Evolutionary conservation across 371 early-diverging fungal species (phyloP).

Genomic region (Mortierella sp.): DNA sequence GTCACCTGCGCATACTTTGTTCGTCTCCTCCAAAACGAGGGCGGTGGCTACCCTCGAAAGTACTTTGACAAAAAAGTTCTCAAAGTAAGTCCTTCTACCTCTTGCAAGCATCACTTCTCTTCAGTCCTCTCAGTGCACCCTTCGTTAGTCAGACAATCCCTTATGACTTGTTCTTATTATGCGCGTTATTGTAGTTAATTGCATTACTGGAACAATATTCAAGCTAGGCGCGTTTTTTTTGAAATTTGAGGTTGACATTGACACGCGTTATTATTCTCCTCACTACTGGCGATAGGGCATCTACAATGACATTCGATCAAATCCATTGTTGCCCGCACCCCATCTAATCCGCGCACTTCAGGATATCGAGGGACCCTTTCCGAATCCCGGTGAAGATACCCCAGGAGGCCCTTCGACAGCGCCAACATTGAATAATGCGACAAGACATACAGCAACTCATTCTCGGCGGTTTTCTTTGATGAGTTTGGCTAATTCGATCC

Average conservation of each 20-base stretch:
- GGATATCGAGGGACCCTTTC: neutral
- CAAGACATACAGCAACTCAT: neutral
- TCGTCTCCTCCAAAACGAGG: constrained; percentile 38
- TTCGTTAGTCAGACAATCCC: neutral
- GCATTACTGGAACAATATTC: neutral
- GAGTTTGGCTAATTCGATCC: constrained; percentile 21
- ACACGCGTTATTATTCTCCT: neutral
- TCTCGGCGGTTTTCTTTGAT: constrained; percentile 23
- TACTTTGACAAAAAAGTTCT: constrained; percentile 49
- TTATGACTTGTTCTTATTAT: too few relatives aligned
- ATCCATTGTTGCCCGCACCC: constrained; percentile 49
- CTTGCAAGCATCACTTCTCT: neutral
- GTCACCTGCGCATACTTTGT: constrained; percentile 52
- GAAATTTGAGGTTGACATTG: neutral
- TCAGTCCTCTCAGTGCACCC: neutral
- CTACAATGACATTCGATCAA: constrained; percentile 48
- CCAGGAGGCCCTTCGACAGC: neutral
- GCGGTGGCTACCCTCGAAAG: constrained; percentile 38
- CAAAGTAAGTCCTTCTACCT: constrained; percentile 29
- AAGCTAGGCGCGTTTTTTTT: too few relatives aligned
- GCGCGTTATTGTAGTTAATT: too few relatives aligned
- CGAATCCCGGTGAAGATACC: neutral
- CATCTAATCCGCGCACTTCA: constrained; percentile 40
- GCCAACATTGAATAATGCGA: neutral
- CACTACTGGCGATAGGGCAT: constrained; percentile 32